Base-by-base conservation (phyloP, 768 basidiomycete genomes). In the Trametes maxima region DNA sequence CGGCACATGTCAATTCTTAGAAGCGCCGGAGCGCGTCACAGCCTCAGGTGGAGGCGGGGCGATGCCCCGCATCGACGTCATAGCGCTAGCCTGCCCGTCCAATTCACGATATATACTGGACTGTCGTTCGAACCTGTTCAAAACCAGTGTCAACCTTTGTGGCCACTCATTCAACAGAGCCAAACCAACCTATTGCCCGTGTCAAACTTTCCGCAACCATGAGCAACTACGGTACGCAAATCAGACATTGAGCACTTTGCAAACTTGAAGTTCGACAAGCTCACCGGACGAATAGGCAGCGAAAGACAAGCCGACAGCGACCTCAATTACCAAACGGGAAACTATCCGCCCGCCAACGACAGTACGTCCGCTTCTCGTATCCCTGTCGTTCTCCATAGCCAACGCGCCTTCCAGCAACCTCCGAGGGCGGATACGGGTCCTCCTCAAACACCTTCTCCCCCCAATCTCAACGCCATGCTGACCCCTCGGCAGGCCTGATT, bases 371-470 rank as follows among this genome's bases (percentile, higher is more conserved):
- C 35, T 48, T 2, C n/a, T 28, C 47, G 19, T 33, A 40, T 21
- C 44, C 33, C 19, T n/a, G 25, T 2, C 13, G 51, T 21, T 55
- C 7, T 49, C 40, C n/a, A n/a, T n/a, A n/a, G n/a, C n/a, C n/a
- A n/a, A 54, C 55, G 8, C 42, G 21, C 44, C 33, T 22, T 35
- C 2, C 60, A 72, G 71, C 70, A 25, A 70, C 71, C 2, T 67
- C 69, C 12, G 67, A 67, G n/a, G 72, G 72, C 43, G 72, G 72
- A 14, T 73, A 70, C 63, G 66, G 69, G 19, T 63, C 68, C 13
- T 24, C 67, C 11, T 33, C 28, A 8, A 35, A 67, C 56, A 52
- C 65, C 51, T 63, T 63, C 62, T 48, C 62, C 7, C 50, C 62
- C 0, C 45, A 44, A 5, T 54, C 52, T 45, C 61, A 62, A 44